phyloP scores from a whole-genome alignment of 2,329 filamentous ascomycete species.

The Bertia moriformis region DNA sequence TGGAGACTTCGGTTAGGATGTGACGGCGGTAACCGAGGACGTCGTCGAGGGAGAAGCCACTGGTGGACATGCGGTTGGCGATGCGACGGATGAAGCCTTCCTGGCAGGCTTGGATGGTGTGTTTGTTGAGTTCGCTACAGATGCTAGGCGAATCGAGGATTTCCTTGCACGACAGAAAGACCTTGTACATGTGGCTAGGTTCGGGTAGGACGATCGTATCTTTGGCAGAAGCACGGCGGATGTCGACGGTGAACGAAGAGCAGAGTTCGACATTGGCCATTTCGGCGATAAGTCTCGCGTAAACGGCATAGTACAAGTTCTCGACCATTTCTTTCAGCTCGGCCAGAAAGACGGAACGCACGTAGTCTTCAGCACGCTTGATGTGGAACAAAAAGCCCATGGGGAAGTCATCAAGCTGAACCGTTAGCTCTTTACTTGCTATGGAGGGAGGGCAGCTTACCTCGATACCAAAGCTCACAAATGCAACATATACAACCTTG shows the following conservation, averaged over 20 bases:
- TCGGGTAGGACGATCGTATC: constrained; percentile 4
- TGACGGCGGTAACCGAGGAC: background rate
- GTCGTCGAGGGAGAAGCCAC: no score
- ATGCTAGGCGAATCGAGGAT: constrained; percentile 12
- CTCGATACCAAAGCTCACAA: background rate
- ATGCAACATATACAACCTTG: background rate
- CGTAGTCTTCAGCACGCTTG: constrained; percentile 11
- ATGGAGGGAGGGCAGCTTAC: background rate
- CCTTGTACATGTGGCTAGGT: constrained; percentile 15
- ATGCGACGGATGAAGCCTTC: background rate
- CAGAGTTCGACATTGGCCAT: background rate
- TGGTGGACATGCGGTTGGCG: no score
- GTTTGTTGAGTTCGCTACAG: constrained; percentile 6
- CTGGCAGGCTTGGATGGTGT: no score
- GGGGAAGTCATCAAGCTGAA: background rate
- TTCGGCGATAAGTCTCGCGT: constrained; percentile 18
- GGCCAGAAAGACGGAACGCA: constrained; percentile 11
- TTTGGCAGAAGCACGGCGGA: no score
- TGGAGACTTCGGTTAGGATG: background rate
- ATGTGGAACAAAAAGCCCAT: background rate
- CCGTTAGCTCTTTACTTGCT: background rate
- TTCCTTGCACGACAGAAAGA: constrained; percentile 16
- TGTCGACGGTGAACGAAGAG: no score
- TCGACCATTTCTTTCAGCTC: constrained; percentile 17
- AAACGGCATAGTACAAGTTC: constrained; percentile 18